Evolutionary conservation across 2,329 filamentous ascomycete genomes (phyloP), one percentile per base, ranked within the genome.

Genomic region (Hymenoscyphus albidus): DNA sequence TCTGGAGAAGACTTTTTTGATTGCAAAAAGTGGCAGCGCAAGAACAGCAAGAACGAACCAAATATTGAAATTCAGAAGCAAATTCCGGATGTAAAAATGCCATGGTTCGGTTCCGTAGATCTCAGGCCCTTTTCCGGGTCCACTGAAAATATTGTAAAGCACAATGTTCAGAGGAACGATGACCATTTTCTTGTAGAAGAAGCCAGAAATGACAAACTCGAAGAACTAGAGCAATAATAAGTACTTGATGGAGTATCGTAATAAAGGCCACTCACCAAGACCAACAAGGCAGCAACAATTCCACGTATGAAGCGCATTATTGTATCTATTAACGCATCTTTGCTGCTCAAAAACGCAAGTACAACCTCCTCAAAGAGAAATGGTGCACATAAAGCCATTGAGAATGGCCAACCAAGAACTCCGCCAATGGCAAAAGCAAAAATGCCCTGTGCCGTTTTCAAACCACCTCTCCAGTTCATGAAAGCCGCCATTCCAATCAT

Each of bases 81-180:
- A 80, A 72, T 99, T 99, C 71, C 91, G 90, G 71, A 97, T 82
- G 77, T 99, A 99, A 76, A 97, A 99, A 62, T 93, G 89, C 95
- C 94, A 98, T 1, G 94, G 92, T 77, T 99, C 95, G 0, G 92
- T 96, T 56, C 95, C 95, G 73, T 97, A 99, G 42, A 99, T 90
- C 63, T 97, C 86, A 0, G 95, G 95, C 0, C 94, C 95, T 74
- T 82, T 84, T 39, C 88, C 91, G 0, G 86, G 84, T 6, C 87
- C 87, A 7, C 91, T 90, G 75, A 99, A 94, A 55, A 99, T 86
- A 75, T 99, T 99, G 83, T 99, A 99, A 69, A 89, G 86, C 73
- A 99, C 88, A 73, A 99, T 98, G 74, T 97, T 97, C 83, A 92
- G 90, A 0, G 93, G 88, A 6, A 97, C 92, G 48, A 93, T 77